Percentiles rank a stretch among this genome's conserved stretches.
These are phyloP conservation scores for Lachancea sp. DNA, from an alignment of 805 yeast genomes.

Conservation along the genomic window DNA sequence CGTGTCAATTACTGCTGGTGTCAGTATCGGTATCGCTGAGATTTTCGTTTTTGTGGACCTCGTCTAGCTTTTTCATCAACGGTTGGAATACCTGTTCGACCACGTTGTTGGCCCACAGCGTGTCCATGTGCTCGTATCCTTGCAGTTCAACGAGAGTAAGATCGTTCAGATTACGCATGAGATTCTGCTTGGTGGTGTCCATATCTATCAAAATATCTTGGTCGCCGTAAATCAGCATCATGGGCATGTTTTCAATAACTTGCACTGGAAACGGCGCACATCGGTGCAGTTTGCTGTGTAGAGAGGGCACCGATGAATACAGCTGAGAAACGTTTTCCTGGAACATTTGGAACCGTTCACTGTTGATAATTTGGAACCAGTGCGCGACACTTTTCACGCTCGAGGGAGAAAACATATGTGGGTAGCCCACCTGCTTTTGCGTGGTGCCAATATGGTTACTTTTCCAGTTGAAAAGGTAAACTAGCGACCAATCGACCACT, in stretches of 20 bases:
- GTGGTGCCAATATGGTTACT: conserved; percentile 55
- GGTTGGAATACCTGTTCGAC: conserved; percentile 32
- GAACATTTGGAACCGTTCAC: conserved; percentile 67
- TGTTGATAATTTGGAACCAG: conserved; percentile 76
- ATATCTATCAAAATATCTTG: conserved; percentile 69
- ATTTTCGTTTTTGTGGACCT: conserved; percentile 35
- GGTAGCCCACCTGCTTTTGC: conserved; percentile 68
- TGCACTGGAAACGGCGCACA: conserved; percentile 51
- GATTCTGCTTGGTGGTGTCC: conserved; percentile 47
- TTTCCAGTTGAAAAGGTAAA: conserved; percentile 62
- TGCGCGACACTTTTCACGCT: conserved; percentile 78
- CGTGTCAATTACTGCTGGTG: no score
- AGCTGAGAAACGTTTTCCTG: conserved; percentile 41
- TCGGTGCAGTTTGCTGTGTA: conserved; percentile 36
- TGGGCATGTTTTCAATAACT: conserved; percentile 48
- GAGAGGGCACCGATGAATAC: conserved; percentile 15
- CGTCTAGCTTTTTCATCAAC: conserved; percentile 47
- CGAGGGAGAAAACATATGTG: conserved; percentile 75
- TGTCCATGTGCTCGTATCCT: conserved; percentile 72
- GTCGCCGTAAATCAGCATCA: conserved; percentile 63
- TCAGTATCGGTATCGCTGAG: conserved; percentile 1
- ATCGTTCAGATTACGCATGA: conserved; percentile 37
- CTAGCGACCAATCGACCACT: conserved; percentile 58
- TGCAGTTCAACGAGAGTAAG: conserved; percentile 39
- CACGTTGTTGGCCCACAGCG: conserved; percentile 69